These are phyloP conservation scores for Rosa multiflora DNA, from an alignment of 306 rosid genomes.

Conservation along the genomic window DNA sequence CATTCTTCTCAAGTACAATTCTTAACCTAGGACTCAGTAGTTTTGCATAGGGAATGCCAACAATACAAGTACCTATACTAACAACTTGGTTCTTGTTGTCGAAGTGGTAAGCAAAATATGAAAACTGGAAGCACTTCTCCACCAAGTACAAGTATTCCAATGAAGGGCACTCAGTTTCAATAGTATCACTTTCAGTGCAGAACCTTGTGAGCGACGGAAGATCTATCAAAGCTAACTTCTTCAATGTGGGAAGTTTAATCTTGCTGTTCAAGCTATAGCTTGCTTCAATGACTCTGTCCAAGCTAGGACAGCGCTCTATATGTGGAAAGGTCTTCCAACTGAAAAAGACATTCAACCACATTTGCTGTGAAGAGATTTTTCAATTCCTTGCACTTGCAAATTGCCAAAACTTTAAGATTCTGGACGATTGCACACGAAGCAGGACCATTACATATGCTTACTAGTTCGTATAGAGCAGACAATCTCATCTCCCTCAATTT, in stretches of 20 bases:
- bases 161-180: no score
- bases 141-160: no score
- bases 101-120: no score
- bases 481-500: conserved; percentile 12
- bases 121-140: no score
- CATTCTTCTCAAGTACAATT: no score
- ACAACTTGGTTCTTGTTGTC: conserved; percentile 14
- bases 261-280: no score
- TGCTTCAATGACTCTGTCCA: conserved; percentile 11
- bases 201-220: not conserved
- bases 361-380: not conserved
- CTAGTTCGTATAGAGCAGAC: not conserved
- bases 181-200: no score
- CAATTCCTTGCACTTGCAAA: not conserved
- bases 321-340: conserved; percentile 15
- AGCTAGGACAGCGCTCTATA: conserved; percentile 8
- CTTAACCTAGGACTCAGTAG: no score
- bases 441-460: conserved; percentile 1
- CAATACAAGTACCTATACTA: no score
- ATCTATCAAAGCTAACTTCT: not conserved
- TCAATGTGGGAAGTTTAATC: not conserved
- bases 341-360: not conserved
- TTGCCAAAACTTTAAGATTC: not conserved
- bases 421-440: no score
- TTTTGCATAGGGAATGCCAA: no score